Base-by-base conservation (phyloP, 768 basidiomycete species). In the Amanita fuliginea region DNA sequence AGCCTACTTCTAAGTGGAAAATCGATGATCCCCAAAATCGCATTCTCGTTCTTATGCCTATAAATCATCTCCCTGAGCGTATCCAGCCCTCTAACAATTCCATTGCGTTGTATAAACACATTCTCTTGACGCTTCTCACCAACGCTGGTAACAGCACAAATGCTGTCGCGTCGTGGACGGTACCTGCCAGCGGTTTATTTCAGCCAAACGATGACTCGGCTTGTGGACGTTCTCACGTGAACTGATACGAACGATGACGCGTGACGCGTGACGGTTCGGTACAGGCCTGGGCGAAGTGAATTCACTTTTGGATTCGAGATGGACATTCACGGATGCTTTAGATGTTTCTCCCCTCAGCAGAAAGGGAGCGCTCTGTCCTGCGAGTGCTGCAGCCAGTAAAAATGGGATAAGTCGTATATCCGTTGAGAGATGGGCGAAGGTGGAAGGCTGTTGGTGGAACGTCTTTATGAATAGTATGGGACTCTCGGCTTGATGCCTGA, bases 1-100 rank as follows among this genome's bases (percentile, higher is more conserved):
- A 36, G 5, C 14, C 16, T 55, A 90, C 94, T 91, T 73, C 91
- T 71, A 30, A 97, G 63, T 1, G 95, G 92, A 54, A 85, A 91
- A 64, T 98, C 94, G 41, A 97, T 75, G 32, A 95, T 67, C 0
- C 81, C 79, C 53, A 93, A 67, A 28, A 92, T 70, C 0, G 76
- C 81, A 53, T 78, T 73, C 54, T 86, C 85, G 49, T 74, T 81
- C 8, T 78, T 77, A 39, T 77, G 74, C 26, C 73, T 69, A 46
- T 78, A 57, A 51, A 88, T 74, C 26, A 87, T 67, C 19, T 86
- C 81, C 28, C 76, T 68, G 18, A 86, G 61, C 55, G 71, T 80
- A 3, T 64, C 3, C 67, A 72, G 19, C 53, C 67, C 28, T 60
- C 69, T 28, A 52, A 64, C 3, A 64, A 69, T 45, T 62, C 69